These are phyloP conservation scores for Trichosporon sp. DNA, from an alignment of 1,284 basidiomycete genomes.

Conservation along the genomic window DNA sequence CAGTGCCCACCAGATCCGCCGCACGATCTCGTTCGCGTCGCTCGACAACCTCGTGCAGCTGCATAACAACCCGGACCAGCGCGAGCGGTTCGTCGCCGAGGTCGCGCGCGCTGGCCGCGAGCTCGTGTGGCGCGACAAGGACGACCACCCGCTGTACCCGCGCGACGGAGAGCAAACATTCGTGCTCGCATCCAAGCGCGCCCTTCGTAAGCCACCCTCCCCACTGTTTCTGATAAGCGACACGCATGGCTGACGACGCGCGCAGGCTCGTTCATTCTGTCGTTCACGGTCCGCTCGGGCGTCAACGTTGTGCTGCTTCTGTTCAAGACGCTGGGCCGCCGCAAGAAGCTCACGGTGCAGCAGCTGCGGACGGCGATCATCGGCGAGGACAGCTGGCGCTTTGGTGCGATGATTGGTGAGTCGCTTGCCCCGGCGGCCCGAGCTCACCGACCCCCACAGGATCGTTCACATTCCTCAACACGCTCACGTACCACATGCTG, in stretches of 20 bases:
- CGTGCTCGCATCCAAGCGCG: constrained; percentile 68
- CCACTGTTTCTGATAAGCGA: not conserved
- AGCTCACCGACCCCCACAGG: constrained; percentile 2
- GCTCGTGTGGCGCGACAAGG: constrained; percentile 75
- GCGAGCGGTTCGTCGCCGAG: constrained; percentile 36
- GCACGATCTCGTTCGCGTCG: constrained; percentile 49
- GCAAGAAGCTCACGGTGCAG: constrained; percentile 55
- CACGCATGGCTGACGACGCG: constrained; percentile 8
- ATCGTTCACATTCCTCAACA: constrained; percentile 72
- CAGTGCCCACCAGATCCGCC: constrained; percentile 48
- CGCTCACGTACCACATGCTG: constrained; percentile 72
- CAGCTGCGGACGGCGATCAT: constrained; percentile 72
- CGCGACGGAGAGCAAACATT: constrained; percentile 64
- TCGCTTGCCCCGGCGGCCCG: constrained; percentile 35
- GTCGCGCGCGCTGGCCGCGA: constrained; percentile 35
- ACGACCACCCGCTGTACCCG: constrained; percentile 68
- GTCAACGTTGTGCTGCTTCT: constrained; percentile 72
- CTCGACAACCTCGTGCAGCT: constrained; percentile 42
- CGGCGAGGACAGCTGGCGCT: constrained; percentile 71
- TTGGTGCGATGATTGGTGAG: constrained; percentile 73
- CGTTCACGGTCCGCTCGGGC: constrained; percentile 71
- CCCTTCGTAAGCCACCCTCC: constrained; percentile 56
- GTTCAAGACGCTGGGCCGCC: constrained; percentile 58
- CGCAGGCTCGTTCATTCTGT: constrained; percentile 72
- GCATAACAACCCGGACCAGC: constrained; percentile 29